phyloP scores from a whole-genome alignment of 2,329 filamentous ascomycete genomes.

The Pseudogymnoascus sp. region DNA sequence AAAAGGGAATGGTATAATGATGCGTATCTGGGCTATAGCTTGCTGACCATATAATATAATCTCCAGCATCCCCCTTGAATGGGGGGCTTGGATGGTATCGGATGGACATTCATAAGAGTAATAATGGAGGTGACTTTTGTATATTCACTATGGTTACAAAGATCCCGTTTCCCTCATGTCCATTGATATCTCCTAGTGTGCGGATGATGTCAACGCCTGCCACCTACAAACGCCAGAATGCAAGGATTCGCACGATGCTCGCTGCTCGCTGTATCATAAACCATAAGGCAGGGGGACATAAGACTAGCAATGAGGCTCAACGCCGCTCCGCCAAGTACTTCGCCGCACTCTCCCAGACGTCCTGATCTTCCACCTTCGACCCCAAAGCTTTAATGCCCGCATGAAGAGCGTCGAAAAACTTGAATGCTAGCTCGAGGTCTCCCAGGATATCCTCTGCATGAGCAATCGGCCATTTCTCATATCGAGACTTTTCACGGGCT shows the following conservation, averaged over 20 bases:
- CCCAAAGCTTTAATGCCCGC: conserved; percentile 50
- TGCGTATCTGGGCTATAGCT: neutral
- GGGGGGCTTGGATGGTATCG: neutral
- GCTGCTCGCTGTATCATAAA: conserved; percentile 9
- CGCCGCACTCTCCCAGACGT: conserved; percentile 50
- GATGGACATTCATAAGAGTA: neutral
- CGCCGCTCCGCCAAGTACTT: conserved; percentile 38
- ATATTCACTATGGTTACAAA: conserved; percentile 8
- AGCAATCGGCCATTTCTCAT: conserved; percentile 40
- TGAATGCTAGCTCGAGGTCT: conserved; percentile 50
- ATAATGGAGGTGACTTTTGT: neutral
- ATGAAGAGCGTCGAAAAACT: conserved; percentile 52
- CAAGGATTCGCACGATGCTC: conserved; percentile 5
- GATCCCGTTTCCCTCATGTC: neutral
- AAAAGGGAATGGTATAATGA: neutral
- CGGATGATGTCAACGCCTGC: conserved; percentile 5
- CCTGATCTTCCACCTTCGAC: conserved; percentile 39
- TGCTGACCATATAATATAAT: neutral
- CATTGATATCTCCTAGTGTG: neutral
- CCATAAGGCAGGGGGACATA: conserved; percentile 2
- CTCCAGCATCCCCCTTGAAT: neutral
- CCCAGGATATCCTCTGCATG: conserved; percentile 51
- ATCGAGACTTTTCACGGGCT: conserved; percentile 40
- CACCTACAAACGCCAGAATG: conserved; percentile 7
- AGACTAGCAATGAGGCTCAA: conserved; percentile 14